Conservation (phyloP, 164 flowering plant species). For the Vitis rupestris region DNA sequence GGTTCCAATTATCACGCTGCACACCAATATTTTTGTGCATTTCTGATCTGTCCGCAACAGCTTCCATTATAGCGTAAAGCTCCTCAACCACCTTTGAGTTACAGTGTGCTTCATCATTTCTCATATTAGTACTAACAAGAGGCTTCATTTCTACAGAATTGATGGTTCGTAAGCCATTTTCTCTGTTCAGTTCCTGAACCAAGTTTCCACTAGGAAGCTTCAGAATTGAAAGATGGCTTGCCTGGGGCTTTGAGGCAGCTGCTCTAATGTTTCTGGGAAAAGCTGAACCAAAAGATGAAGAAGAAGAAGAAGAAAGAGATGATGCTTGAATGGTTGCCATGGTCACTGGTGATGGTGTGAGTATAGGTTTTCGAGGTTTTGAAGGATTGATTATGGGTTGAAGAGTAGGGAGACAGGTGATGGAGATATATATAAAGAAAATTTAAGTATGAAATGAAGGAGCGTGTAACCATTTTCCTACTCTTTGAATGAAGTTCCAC, state of each 20-base stretch:
- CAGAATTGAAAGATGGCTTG: background rate
- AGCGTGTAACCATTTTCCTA: no score
- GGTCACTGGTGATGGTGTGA: background rate
- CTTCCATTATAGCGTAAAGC: constrained; percentile 3
- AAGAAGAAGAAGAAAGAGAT: no score
- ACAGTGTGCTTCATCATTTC: background rate
- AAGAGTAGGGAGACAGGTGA: background rate
- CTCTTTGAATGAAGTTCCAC: no score
- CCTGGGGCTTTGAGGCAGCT: background rate
- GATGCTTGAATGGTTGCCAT: background rate
- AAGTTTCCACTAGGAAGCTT: background rate
- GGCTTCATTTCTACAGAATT: constrained; percentile 1
- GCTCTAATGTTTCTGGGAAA: background rate
- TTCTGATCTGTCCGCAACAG: constrained; percentile 1
- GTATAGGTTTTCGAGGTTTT: background rate
- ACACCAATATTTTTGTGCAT: background rate
- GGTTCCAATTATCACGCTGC: constrained; percentile 14
- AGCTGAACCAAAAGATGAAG: background rate
- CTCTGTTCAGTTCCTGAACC: background rate
- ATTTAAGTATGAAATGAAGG: no score
- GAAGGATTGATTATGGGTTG: background rate
- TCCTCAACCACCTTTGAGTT: background rate
- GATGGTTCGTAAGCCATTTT: background rate
- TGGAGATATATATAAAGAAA: background rate
- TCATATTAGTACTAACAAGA: background rate